Conservation (phyloP, 139 green algal genomes). For the Spirogloea muscicola region DNA sequence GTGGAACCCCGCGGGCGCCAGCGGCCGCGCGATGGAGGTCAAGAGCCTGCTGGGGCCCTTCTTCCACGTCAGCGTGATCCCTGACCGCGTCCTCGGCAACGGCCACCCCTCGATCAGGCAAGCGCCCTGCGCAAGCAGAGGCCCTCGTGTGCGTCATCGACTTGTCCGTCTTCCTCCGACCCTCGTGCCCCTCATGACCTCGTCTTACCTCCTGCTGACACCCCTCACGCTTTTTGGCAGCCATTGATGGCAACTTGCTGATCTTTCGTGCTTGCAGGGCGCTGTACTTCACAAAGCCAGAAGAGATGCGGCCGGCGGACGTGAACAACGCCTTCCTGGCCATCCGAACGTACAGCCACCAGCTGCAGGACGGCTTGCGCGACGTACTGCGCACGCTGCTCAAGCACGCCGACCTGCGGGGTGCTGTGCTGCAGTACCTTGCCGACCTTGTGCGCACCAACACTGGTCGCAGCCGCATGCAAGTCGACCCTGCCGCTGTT, state of each 20-base stretch:
- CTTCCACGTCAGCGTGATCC: conserved; percentile 63
- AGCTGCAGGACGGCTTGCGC: conserved; percentile 44
- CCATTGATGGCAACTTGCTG: not conserved
- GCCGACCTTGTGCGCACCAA: conserved; percentile 67
- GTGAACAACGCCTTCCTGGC: conserved; percentile 38
- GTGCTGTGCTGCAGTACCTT: conserved; percentile 74
- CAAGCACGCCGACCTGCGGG: conserved; percentile 60
- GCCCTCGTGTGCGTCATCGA: not conserved
- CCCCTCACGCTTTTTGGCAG: not conserved
- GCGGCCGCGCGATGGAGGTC: conserved; percentile 43
- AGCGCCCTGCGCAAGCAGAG: conserved; percentile 38
- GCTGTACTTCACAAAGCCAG: conserved; percentile 41
- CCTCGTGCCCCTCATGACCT: not conserved
- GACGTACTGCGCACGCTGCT: conserved; percentile 68
- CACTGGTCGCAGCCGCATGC: conserved; percentile 78
- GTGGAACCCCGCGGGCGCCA: conserved; percentile 29
- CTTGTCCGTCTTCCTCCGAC: not conserved
- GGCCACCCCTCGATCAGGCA: conserved; percentile 56
- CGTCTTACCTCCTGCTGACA: not conserved
- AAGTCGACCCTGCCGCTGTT: conserved; percentile 27
- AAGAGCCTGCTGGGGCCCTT: conserved; percentile 67
- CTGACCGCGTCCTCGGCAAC: conserved; percentile 50
- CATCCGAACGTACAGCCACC: conserved; percentile 56
- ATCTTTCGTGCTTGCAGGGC: too few species aligned
- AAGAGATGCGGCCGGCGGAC: conserved; percentile 23